These are phyloP conservation scores for Ascobolus immersus DNA, from an alignment of 495 filamentous ascomycete genomes.

Conservation along the genomic window DNA sequence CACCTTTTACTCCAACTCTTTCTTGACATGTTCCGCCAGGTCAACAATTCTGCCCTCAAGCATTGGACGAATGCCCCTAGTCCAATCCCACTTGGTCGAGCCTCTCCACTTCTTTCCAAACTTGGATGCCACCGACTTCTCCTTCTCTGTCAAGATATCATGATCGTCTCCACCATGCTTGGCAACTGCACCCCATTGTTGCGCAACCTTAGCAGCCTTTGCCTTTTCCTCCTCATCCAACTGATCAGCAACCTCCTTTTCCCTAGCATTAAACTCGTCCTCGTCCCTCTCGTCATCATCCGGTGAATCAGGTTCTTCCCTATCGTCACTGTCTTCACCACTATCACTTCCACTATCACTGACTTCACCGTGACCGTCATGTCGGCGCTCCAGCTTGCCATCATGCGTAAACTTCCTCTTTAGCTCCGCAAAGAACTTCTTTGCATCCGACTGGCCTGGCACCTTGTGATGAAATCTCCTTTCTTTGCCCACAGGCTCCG, in stretches of 20 bases:
- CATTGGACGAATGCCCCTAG: constrained; percentile 45
- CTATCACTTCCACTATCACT: constrained; percentile 23
- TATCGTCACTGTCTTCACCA: constrained; percentile 17
- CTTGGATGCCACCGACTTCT: no score
- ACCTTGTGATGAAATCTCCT: constrained; percentile 29
- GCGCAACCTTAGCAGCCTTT: constrained; percentile 29
- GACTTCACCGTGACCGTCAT: constrained; percentile 18
- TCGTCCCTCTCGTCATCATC: constrained; percentile 14
- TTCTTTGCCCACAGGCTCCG: constrained; percentile 35
- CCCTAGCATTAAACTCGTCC: constrained; percentile 21
- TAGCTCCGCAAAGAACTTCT: constrained; percentile 14
- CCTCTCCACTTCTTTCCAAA: no score
- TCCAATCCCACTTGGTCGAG: constrained; percentile 59
- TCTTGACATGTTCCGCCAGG: no score
- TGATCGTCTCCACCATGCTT: no score
- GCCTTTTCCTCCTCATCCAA: constrained; percentile 52
- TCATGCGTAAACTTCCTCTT: constrained; percentile 13
- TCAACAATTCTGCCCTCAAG: constrained; percentile 62
- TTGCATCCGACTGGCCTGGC: constrained; percentile 20
- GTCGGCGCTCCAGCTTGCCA: constrained; percentile 16
- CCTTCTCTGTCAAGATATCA: no score
- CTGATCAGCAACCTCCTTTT: constrained; percentile 35
- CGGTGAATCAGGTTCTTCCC: constrained; percentile 13
- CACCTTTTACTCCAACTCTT: no score
- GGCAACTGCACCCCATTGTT: no score